These are phyloP conservation scores for Epichloe elymi DNA, from an alignment of 2,329 filamentous ascomycete species.

Conservation along the genomic window DNA sequence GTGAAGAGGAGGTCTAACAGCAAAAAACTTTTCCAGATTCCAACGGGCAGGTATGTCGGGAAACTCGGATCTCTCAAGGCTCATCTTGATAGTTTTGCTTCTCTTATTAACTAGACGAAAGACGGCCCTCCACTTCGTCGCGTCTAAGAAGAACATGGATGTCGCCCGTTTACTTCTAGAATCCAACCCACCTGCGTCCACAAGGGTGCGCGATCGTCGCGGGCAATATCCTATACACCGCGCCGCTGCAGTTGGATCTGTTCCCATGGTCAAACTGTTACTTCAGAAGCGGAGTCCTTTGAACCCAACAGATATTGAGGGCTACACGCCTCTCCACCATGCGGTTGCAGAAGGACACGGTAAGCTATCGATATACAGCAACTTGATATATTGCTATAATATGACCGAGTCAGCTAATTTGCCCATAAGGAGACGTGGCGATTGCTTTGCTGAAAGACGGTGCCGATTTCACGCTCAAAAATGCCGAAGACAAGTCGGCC, in stretches of 20 bases:
- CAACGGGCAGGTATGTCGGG: conserved; percentile 43
- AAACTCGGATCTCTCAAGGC: too few species aligned
- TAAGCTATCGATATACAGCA: conserved; percentile 12
- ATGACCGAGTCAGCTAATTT: too few species aligned
- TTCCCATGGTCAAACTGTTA: conserved; percentile 74
- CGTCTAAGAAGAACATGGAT: conserved; percentile 80
- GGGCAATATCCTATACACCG: conserved; percentile 87
- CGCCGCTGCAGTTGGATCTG: conserved; percentile 77
- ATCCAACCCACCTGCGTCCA: conserved; percentile 55
- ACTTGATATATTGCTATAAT: too few species aligned
- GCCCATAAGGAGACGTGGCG: conserved; percentile 56
- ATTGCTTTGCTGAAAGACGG: conserved; percentile 72
- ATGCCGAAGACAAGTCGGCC: conserved; percentile 55
- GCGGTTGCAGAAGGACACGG: conserved; percentile 64
- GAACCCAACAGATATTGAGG: conserved; percentile 69
- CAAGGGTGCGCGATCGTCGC: conserved; percentile 69
- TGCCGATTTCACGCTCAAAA: conserved; percentile 68
- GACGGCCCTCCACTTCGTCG: conserved; percentile 83
- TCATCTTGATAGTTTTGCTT: neutral
- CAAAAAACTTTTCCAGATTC: conserved; percentile 22
- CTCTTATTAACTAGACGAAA: conserved; percentile 20
- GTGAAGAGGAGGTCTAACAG: neutral
- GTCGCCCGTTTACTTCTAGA: conserved; percentile 65
- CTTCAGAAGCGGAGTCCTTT: conserved; percentile 67
- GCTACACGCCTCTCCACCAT: conserved; percentile 84